Conservation (phyloP, 1,284 basidiomycete species). For the Tranzscheliella williamsii region DNA sequence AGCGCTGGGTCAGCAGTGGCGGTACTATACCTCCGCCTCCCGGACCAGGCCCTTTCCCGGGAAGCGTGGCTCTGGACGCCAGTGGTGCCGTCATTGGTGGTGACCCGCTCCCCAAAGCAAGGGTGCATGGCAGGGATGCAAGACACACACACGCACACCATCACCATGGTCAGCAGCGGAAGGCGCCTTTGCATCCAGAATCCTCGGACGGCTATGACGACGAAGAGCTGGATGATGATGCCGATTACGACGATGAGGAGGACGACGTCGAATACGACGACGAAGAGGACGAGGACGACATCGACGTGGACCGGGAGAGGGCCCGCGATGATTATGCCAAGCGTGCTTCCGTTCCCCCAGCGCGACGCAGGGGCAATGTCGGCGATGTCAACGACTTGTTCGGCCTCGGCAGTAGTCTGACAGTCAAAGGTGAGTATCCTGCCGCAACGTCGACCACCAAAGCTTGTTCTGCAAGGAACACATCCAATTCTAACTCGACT, state of each 20-base stretch:
- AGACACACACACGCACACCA: slow-evolving; percentile 41
- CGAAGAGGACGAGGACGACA: slow-evolving; percentile 51
- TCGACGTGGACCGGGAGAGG: slow-evolving; percentile 53
- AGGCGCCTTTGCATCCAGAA: slow-evolving; percentile 28
- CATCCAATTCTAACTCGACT: slow-evolving; percentile 18
- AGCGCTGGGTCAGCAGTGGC: slow-evolving; percentile 83
- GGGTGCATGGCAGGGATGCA: slow-evolving; percentile 13
- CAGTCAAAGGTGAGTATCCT: slow-evolving; percentile 74
- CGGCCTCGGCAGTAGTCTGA: slow-evolving; percentile 75
- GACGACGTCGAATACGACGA: slow-evolving; percentile 59
- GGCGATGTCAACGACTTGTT: slow-evolving; percentile 69
- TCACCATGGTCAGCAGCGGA: slow-evolving; percentile 16
- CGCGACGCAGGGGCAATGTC: slow-evolving; percentile 20
- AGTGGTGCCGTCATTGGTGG: slow-evolving; percentile 81
- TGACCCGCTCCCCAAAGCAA: slow-evolving; percentile 62
- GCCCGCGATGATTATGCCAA: slow-evolving; percentile 52
- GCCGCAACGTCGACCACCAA: too few relatives aligned
- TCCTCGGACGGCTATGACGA: slow-evolving; percentile 50
- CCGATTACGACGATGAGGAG: slow-evolving; percentile 68
- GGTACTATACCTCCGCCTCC: slow-evolving; percentile 85
- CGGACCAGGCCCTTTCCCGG: slow-evolving; percentile 96
- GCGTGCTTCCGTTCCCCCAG: slow-evolving; percentile 17
- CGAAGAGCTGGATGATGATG: slow-evolving; percentile 53
- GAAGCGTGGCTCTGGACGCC: slow-evolving; percentile 86
- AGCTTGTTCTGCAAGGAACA: background rate